Percentiles rank a stretch among this genome's conserved stretches.
Conservation (phyloP, 805 yeast species). For the Monosporozyma aerobia region DNA sequence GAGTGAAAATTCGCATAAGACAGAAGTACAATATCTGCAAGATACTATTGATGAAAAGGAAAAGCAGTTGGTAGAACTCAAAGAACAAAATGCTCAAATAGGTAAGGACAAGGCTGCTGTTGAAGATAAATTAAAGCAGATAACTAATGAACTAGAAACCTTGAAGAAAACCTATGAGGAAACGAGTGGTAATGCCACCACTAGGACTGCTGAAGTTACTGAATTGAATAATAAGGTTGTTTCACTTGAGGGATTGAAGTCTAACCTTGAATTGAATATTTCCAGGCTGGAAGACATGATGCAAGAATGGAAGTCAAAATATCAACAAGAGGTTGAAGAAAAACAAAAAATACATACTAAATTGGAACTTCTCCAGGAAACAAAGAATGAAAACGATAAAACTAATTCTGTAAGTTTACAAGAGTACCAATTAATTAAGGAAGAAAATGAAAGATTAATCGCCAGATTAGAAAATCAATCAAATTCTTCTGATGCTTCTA, state of each 20-base stretch:
- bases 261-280: constrained; percentile 24
- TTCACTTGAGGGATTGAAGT: constrained; percentile 25
- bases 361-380: constrained; percentile 23
- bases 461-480: constrained; percentile 8
- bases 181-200: constrained; percentile 28
- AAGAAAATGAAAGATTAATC: constrained; percentile 22
- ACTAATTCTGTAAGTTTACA: constrained; percentile 29
- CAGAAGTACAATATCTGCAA: neutral
- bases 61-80: neutral
- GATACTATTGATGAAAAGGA: constrained; percentile 4
- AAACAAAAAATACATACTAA: constrained; percentile 16
- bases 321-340: constrained; percentile 11
- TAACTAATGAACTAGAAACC: constrained; percentile 10
- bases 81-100: neutral
- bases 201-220: constrained; percentile 31
- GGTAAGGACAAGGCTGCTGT: constrained; percentile 2
- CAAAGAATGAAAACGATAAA: constrained; percentile 22
- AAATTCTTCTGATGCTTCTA: constrained; percentile 1
- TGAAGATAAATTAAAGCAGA: constrained; percentile 1
- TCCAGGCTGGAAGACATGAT: constrained; percentile 27
- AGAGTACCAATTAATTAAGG: constrained; percentile 19
- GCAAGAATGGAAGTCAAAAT: constrained; percentile 18
- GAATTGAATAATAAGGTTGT: constrained; percentile 28
- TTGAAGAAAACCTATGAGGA: constrained; percentile 20
- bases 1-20: constrained; percentile 7